Evolutionary conservation across 139 green algal genomes (phyloP).

Genomic region (Picochlorum sp.): DNA sequence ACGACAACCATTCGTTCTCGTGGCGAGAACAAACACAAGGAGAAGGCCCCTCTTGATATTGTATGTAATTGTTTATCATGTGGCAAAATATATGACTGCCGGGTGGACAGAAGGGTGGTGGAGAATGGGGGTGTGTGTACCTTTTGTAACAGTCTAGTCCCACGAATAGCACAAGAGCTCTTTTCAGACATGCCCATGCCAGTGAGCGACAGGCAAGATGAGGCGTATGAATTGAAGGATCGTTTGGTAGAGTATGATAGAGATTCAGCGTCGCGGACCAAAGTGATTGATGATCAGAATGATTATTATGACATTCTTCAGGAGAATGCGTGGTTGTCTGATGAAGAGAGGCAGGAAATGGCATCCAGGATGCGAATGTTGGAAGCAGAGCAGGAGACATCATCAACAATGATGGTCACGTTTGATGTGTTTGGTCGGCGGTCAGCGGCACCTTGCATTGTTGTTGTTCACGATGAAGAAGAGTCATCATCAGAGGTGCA

Average conservation of each 20-base stretch:
- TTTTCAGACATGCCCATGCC: too few species aligned
- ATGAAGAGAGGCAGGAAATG: constrained; percentile 65
- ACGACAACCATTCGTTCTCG: too few species aligned
- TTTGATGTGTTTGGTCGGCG: constrained; percentile 76
- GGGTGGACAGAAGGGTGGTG: constrained; percentile 39
- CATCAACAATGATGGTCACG: constrained; percentile 42
- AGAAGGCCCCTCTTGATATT: too few species aligned
- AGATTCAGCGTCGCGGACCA: constrained; percentile 68
- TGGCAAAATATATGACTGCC: constrained; percentile 77
- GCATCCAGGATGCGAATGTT: constrained; percentile 27
- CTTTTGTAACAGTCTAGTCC: constrained; percentile 39
- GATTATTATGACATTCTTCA: constrained; percentile 91
- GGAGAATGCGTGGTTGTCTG: constrained; percentile 78
- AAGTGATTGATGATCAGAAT: constrained; percentile 86
- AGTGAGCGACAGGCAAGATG: background rate
- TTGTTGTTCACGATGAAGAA: constrained; percentile 11
- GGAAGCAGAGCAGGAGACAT: constrained; percentile 44
- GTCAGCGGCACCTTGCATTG: constrained; percentile 12
- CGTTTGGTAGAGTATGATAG: constrained; percentile 64
- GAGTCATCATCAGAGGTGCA: background rate
- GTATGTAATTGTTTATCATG: constrained; percentile 72
- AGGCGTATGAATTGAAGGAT: constrained; percentile 1
- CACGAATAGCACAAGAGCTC: too few species aligned
- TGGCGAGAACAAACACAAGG: too few species aligned
- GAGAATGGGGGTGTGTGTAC: constrained; percentile 50